A percentile compares a stretch with the other conserved stretches of the same genome.
Conservation (phyloP, 1,284 basidiomycete species). For the Sparassis latifolia region DNA sequence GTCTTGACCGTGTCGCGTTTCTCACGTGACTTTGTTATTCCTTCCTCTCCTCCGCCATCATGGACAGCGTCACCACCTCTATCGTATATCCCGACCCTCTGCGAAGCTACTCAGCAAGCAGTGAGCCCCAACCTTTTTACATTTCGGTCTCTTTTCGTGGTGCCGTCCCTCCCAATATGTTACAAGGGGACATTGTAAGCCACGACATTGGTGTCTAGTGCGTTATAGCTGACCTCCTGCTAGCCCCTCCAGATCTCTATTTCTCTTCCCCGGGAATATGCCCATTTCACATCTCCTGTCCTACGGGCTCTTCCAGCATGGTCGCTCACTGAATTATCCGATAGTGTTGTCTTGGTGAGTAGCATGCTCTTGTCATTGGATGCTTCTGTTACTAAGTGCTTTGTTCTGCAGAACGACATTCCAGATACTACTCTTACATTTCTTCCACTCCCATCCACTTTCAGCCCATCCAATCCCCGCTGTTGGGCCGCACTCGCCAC, state of each 20-base stretch:
- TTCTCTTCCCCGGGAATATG: slow-evolving; percentile 1
- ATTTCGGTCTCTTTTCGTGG: slow-evolving; percentile 1
- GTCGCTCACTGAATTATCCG: background rate
- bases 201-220: background rate
- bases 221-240: background rate
- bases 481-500: background rate
- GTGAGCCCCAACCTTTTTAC: background rate
- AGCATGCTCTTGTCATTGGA: background rate
- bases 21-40: background rate
- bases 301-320: background rate
- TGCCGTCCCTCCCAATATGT: background rate
- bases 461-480: background rate
- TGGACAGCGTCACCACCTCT: background rate
- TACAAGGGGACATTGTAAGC: background rate
- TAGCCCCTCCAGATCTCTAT: background rate
- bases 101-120: background rate
- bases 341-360: background rate
- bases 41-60: background rate
- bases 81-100: background rate
- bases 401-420: background rate
- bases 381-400: background rate
- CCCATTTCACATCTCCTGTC: background rate
- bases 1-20: background rate
- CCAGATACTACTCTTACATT: background rate
- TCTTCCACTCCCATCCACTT: background rate